These are phyloP conservation scores for Solanum piurae DNA, from an alignment of 257 asterid species.

Conservation along the genomic window DNA sequence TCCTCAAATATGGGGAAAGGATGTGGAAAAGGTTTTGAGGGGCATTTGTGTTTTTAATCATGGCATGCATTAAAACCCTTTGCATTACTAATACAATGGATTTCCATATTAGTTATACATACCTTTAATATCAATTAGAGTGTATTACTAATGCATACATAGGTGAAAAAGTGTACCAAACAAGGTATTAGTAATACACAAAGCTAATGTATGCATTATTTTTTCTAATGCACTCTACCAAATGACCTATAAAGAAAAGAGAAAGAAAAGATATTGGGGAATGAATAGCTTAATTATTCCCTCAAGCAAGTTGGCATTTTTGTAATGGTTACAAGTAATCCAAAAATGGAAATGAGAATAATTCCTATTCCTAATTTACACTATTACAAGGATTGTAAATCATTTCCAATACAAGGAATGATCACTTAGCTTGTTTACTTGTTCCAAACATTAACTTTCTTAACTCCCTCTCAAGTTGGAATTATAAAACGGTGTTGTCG, in stretches of 20 bases:
- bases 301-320: background rate
- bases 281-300: background rate
- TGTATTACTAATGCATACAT: background rate
- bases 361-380: background rate
- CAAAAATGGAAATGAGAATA: background rate
- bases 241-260: background rate
- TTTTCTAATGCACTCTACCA: background rate
- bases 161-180: background rate
- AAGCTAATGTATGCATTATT: background rate
- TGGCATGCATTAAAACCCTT: background rate
- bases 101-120: background rate
- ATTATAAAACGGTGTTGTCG: background rate
- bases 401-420: background rate
- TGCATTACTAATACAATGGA: background rate
- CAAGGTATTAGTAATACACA: background rate
- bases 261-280: background rate
- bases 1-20: too few species aligned
- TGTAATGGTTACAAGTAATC: background rate
- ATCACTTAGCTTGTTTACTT: background rate
- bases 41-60: too few species aligned
- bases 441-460: background rate
- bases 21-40: too few species aligned
- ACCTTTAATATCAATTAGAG: background rate
- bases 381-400: background rate
- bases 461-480: background rate